Evolutionary conservation across 306 rosid species (phyloP).

Genomic region (Cucurbita ficifolia): DNA sequence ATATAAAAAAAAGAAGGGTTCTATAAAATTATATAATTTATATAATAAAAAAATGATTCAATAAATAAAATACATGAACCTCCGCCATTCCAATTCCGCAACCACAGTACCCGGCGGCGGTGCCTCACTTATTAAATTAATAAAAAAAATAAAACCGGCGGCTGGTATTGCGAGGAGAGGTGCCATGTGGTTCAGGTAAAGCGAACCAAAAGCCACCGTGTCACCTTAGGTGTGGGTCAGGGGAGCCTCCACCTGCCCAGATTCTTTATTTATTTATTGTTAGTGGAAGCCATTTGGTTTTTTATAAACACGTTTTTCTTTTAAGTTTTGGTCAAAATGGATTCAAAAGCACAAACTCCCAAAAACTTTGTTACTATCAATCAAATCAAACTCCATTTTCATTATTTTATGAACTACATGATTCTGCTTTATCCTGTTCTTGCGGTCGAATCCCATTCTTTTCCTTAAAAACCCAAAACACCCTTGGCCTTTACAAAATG

Average conservation of each 20-base stretch:
- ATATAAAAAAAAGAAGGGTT: background rate
- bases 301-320: background rate
- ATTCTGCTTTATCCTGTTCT: background rate
- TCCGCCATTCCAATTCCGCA: background rate
- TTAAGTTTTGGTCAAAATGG: background rate
- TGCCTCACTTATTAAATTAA: background rate
- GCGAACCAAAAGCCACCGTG: background rate
- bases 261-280: background rate
- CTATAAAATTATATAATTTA: background rate
- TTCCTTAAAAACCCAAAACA: background rate
- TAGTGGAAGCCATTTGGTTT: background rate
- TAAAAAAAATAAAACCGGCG: background rate
- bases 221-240: background rate
- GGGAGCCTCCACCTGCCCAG: background rate
- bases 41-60: background rate
- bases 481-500: background rate
- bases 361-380: no score
- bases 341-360: background rate
- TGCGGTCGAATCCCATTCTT: background rate
- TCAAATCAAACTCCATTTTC: background rate
- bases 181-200: conserved; percentile 2
- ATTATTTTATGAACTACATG: background rate
- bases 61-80: background rate
- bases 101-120: background rate
- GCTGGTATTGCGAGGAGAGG: background rate